These are phyloP conservation scores for Aspergillus sp. DNA, from an alignment of 2,329 filamentous ascomycete species.

Conservation along the genomic window DNA sequence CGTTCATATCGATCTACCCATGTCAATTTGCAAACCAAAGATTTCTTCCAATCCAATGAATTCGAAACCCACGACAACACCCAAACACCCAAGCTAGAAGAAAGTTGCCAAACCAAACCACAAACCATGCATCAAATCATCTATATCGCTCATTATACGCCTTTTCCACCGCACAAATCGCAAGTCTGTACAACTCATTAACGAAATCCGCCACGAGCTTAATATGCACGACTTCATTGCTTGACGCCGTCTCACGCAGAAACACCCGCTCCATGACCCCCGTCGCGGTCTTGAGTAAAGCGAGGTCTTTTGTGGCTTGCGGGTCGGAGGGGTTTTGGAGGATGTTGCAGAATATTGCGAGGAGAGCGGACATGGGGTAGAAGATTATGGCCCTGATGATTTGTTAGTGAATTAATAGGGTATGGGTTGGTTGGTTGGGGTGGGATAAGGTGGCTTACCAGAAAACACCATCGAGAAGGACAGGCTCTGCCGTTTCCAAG, in stretches of 20 bases:
- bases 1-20: too few species aligned
- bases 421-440: neutral
- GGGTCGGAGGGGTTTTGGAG: constrained; percentile 44
- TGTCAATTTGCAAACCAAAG: too few species aligned
- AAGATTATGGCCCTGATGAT: constrained; percentile 50
- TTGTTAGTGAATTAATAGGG: neutral
- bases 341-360: constrained; percentile 54
- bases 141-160: constrained; percentile 25
- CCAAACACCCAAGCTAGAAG: too few species aligned
- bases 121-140: neutral
- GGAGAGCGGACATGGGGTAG: constrained; percentile 52
- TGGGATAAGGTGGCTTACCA: constrained; percentile 36
- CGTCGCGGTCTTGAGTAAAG: constrained; percentile 40
- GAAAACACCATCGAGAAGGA: constrained; percentile 45
- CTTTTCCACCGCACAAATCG: constrained; percentile 40
- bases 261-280: constrained; percentile 40
- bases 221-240: constrained; percentile 37
- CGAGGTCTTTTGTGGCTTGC: constrained; percentile 42
- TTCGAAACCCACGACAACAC: too few species aligned
- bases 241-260: constrained; percentile 20
- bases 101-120: too few species aligned
- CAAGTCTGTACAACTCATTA: constrained; percentile 41
- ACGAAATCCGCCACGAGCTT: constrained; percentile 42
- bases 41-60: too few species aligned
- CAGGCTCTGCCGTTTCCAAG: constrained; percentile 39